A percentile compares a stretch with the other conserved stretches of the same genome.
These are phyloP conservation scores for Naganishia antarctica DNA, from an alignment of 768 basidiomycete species.

Conservation along the genomic window DNA sequence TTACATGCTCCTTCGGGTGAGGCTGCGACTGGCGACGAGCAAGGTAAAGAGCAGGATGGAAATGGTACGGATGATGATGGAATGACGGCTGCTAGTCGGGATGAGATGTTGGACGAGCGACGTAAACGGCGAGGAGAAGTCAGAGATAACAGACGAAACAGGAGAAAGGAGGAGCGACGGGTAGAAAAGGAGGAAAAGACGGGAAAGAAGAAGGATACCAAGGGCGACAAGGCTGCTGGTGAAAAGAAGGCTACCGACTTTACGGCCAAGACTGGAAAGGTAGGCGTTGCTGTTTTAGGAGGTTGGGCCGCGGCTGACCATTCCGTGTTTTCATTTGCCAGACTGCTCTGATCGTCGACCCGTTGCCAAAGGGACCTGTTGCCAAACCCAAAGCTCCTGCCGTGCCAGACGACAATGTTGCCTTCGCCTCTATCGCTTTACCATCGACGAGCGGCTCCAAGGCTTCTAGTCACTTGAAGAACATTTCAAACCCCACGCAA, in stretches of 20 bases:
- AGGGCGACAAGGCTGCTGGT: conserved; percentile 52
- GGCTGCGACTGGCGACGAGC: background rate
- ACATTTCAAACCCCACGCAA: conserved; percentile 70
- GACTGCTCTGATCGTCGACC: conserved; percentile 45
- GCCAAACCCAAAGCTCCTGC: conserved; percentile 27
- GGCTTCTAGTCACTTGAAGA: conserved; percentile 58
- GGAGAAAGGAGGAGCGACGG: conserved; percentile 75
- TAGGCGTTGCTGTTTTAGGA: conserved; percentile 8
- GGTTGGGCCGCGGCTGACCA: too few species aligned
- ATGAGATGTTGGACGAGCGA: conserved; percentile 76
- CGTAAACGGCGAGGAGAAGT: conserved; percentile 70
- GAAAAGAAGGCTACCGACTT: conserved; percentile 30
- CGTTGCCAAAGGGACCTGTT: conserved; percentile 28
- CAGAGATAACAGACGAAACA: conserved; percentile 76
- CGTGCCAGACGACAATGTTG: conserved; percentile 56
- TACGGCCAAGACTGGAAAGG: conserved; percentile 42
- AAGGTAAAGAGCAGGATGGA: conserved; percentile 19
- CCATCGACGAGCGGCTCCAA: conserved; percentile 43
- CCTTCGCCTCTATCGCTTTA: conserved; percentile 64
- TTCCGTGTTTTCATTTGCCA: conserved; percentile 13
- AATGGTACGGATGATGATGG: conserved; percentile 36
- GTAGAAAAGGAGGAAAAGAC: conserved; percentile 57
- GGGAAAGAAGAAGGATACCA: conserved; percentile 34
- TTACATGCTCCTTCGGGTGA: conserved; percentile 13
- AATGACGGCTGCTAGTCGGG: conserved; percentile 61